Evolutionary conservation across 768 basidiomycete species (phyloP).

Genomic region (Boletus rufocinnamomeus): DNA sequence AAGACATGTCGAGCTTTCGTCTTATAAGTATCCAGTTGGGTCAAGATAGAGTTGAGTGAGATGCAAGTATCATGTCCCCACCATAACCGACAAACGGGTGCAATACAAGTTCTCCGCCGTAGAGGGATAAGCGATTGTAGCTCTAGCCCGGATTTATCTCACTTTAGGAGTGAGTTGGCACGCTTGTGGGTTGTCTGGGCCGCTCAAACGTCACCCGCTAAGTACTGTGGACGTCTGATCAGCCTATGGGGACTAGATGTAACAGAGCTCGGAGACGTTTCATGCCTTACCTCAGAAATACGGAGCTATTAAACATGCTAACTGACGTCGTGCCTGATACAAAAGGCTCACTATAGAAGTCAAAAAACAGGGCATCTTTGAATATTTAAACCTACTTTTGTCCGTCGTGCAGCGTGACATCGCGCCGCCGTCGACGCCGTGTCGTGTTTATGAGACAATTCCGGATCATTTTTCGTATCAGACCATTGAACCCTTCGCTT

Average conservation of each 20-base stretch:
- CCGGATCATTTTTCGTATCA: not conserved
- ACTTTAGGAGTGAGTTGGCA: not conserved
- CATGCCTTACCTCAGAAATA: not conserved
- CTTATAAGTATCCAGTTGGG: slow-evolving; percentile 1
- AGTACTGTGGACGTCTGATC: not conserved
- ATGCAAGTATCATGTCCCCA: too few relatives aligned
- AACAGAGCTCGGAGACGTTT: not conserved
- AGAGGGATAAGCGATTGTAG: not conserved
- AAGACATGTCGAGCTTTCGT: not conserved
- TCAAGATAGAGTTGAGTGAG: not conserved
- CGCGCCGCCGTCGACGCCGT: too few relatives aligned
- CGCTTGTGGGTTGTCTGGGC: not conserved
- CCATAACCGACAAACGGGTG: not conserved
- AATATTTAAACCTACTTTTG: not conserved
- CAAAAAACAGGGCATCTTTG: not conserved
- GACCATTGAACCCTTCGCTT: too few relatives aligned
- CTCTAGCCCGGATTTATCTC: not conserved
- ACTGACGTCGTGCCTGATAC: not conserved
- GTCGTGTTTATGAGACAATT: not conserved
- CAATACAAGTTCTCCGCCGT: not conserved
- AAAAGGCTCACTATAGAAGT: not conserved
- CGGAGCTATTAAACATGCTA: not conserved
- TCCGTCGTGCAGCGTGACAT: not conserved
- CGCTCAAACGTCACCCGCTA: not conserved
- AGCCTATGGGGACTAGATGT: not conserved